These are phyloP conservation scores for Penicillium cataractarum DNA, from an alignment of 495 filamentous ascomycete species.

Conservation along the genomic window DNA sequence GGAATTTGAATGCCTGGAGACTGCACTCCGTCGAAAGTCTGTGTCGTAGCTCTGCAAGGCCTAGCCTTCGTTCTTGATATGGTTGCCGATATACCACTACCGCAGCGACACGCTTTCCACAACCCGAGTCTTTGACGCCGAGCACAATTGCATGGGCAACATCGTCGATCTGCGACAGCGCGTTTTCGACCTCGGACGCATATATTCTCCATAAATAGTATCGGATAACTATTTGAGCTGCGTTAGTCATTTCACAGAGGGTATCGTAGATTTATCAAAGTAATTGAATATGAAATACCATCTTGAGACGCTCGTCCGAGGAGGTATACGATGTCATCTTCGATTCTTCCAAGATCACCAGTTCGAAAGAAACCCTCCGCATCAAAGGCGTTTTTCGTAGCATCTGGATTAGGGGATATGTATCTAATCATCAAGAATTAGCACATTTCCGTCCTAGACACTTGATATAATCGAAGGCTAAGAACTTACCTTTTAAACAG, in stretches of 20 bases:
- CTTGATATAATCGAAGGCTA: background rate
- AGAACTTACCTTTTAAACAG: background rate
- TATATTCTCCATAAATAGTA: background rate
- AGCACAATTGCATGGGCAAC: background rate
- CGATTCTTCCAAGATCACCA: background rate
- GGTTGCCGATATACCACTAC: background rate
- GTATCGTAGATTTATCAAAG: background rate
- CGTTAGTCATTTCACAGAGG: background rate
- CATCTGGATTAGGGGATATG: background rate
- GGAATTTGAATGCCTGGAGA: background rate
- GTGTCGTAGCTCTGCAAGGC: background rate
- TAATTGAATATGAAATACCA: background rate
- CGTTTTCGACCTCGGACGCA: background rate
- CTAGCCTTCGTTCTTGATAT: background rate
- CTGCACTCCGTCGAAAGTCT: background rate
- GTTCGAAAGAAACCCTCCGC: background rate
- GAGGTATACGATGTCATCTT: background rate
- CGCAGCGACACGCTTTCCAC: background rate
- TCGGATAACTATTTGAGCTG: background rate
- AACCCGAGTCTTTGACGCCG: background rate
- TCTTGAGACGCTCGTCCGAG: slow-evolving; percentile 1
- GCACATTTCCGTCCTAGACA: background rate
- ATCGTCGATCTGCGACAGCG: background rate
- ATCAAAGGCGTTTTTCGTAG: background rate
- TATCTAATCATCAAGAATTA: background rate